Conservation (phyloP, 176 grass and related monocot species). For the Saccharum officinarum region DNA sequence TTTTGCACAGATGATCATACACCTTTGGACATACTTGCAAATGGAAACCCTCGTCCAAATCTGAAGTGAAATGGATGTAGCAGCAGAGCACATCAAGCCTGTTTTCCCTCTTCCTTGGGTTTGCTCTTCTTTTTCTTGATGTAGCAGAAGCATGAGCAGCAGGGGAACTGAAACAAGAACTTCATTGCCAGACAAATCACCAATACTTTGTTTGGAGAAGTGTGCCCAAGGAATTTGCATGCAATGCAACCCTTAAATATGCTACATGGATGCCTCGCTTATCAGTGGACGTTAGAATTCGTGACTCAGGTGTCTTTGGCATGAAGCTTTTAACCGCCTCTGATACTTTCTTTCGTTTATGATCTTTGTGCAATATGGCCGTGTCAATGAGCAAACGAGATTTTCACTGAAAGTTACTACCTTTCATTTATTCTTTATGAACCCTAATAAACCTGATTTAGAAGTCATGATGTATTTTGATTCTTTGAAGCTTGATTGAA, state of each 20-base stretch:
- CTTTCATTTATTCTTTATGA: not conserved
- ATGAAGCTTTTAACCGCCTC: not conserved
- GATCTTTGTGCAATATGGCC: not conserved
- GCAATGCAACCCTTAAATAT: constrained; percentile 11
- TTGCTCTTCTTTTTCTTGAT: constrained; percentile 53
- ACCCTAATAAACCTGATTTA: not conserved
- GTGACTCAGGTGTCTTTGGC: not conserved
- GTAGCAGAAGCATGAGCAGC: constrained; percentile 64
- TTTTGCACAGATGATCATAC: not conserved
- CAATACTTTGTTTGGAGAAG: not conserved
- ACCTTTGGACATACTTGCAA: not conserved
- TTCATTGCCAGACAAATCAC: constrained; percentile 38
- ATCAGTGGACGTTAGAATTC: not conserved
- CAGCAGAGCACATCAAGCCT: not conserved
- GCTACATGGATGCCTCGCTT: constrained; percentile 30
- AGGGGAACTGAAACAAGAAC: constrained; percentile 62
- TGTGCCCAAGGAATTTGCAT: not conserved
- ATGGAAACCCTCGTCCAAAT: not conserved
- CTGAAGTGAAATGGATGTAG: not conserved
- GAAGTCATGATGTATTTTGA: not conserved
- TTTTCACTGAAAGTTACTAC: not conserved
- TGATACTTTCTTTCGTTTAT: constrained; percentile 15
- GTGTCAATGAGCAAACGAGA: not conserved
- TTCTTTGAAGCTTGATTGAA: not conserved
- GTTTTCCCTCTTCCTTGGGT: constrained; percentile 12